Percentiles rank a stretch among this genome's conserved stretches.
Evolutionary conservation across 495 filamentous ascomycete species (phyloP).

Genomic region (Penicillium paxilli): DNA sequence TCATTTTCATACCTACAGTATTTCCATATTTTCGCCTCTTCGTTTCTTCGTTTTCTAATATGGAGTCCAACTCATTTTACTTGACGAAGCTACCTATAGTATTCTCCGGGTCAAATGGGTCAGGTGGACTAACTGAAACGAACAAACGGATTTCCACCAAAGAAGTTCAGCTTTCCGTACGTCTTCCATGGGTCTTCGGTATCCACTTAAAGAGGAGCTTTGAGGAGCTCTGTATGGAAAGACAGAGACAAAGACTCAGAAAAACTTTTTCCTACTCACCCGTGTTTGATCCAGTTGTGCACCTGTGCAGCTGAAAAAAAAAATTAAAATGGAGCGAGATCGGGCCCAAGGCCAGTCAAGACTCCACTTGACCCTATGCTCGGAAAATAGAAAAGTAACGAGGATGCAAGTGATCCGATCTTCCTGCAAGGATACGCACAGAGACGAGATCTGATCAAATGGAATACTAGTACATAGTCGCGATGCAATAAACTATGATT

Average conservation of each 20-base stretch:
- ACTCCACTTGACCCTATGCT: conserved; percentile 31
- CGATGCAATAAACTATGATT: conserved; percentile 6
- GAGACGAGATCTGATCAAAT: conserved; percentile 1
- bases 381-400: conserved; percentile 32
- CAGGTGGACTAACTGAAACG: not conserved
- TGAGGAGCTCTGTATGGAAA: too few relatives aligned
- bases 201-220: conserved; percentile 12
- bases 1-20: too few relatives aligned
- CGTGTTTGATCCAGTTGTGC: conserved; percentile 17
- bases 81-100: not conserved
- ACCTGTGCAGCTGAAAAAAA: conserved; percentile 21
- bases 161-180: conserved; percentile 10
- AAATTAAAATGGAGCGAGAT: conserved; percentile 24
- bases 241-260: not conserved
- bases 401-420: conserved; percentile 30
- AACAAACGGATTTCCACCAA: not conserved
- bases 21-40: too few relatives aligned
- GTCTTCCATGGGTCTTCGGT: conserved; percentile 28
- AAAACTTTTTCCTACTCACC: conserved; percentile 13
- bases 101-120: not conserved
- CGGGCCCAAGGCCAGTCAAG: conserved; percentile 31
- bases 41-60: too few relatives aligned
- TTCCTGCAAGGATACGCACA: conserved; percentile 23
- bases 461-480: conserved; percentile 3
- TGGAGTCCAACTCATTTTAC: too few relatives aligned